A percentile compares a stretch with the other conserved stretches of the same genome.
These are phyloP conservation scores for Ceratocystis variospora DNA, from an alignment of 2,329 filamentous ascomycete species.

Conservation along the genomic window DNA sequence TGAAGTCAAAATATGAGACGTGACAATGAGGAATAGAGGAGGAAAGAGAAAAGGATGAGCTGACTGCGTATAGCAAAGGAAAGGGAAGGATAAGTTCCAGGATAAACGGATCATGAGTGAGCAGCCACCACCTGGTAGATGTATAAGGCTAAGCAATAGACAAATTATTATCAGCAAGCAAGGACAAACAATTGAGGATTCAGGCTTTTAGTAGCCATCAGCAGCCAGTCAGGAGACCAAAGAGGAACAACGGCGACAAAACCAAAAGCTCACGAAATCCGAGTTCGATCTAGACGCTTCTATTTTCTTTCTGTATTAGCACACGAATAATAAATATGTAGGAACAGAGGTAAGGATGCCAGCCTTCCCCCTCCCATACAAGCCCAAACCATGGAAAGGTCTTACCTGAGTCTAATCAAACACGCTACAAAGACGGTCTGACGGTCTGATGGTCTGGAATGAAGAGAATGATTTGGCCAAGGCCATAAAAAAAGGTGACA, in stretches of 20 bases:
- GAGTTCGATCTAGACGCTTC: conserved; percentile 1
- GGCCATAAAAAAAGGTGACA: background rate
- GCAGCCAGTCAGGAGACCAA: background rate
- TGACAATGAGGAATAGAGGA: background rate
- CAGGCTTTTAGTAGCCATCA: background rate
- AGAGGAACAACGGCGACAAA: background rate
- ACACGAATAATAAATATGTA: background rate
- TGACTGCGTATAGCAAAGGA: background rate
- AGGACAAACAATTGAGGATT: background rate
- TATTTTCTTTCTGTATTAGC: background rate
- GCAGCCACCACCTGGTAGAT: no score
- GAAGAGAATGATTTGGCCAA: no score
- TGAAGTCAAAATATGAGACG: background rate
- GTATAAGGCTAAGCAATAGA: background rate
- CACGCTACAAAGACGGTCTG: background rate
- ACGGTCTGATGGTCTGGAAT: background rate
- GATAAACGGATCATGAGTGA: background rate
- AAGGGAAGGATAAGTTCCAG: background rate
- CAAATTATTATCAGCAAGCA: background rate
- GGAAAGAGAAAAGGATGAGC: background rate
- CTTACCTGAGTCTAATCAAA: background rate
- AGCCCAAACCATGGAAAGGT: background rate
- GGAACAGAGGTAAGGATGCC: background rate
- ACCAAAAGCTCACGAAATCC: background rate
- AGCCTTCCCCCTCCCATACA: background rate